Base-by-base conservation (phyloP, 768 basidiomycete species). In the Boletus tomentosulus region DNA sequence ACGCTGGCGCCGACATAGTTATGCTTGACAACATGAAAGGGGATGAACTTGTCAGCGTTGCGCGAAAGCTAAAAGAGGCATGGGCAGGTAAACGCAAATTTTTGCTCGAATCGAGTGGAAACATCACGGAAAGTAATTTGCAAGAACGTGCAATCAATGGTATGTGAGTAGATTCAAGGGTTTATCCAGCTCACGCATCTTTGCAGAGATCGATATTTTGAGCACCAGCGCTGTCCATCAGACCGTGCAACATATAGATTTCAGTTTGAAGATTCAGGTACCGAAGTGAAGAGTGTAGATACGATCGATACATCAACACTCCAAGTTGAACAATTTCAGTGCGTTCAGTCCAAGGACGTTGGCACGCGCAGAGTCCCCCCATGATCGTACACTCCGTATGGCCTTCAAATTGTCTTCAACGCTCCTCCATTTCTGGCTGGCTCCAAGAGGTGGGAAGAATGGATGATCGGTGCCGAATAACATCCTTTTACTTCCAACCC, bases 1-100 rank as follows among this genome's bases (percentile, higher is more conserved):
- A 85, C 13, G 95, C 95, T 6, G 97, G 97, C 4, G 94, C 92
- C 25, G 92, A 98, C 68, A 84, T 98, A 47, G 78, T 98, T 63
- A 96, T 97, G 93, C 82, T 97, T 24, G 94, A 98, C 65, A 96
- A 97, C 70, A 87, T 97, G 46, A 85, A 89, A 63, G 94, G 92
- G 2, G 74, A 77, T 2, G 79, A 86, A 61, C 76, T 98, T 41
- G 77, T 81, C 10, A 73, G 67, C 33, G 85, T 86, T 6, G 90
- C 93, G 4, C 77, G 76, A 42, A 78, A 75, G 27, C 70, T 99
- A 62, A 90, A 85, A 70, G 79, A 84, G 57, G 86, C 82, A 61
- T 97, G 92, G 92, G 74, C 70, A 13, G 87, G 87, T 10, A 80
- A 87, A 71, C 78, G 87, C 50, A 89, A 88, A 61, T 98, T 96